Conservation (phyloP, 1,139 yeast genomes). For the Debaryomyces coudertii region DNA sequence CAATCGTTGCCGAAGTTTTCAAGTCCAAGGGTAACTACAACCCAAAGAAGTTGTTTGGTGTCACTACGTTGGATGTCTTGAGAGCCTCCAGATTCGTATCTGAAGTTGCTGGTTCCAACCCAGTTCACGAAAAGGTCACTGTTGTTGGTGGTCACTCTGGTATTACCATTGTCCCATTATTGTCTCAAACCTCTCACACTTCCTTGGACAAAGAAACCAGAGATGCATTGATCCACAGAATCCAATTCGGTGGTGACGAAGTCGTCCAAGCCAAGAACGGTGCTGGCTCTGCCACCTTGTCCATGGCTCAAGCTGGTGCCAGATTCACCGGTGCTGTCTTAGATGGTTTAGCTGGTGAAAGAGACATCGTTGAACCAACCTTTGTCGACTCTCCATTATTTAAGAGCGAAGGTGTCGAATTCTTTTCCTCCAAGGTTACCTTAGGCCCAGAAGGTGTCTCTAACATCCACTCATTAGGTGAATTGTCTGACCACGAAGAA, state of each 20-base stretch:
- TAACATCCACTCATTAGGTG: conserved; percentile 57
- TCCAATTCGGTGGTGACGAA: conserved; percentile 97
- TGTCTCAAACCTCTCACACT: conserved; percentile 64
- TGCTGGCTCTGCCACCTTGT: conserved; percentile 90
- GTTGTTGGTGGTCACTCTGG: conserved; percentile 98
- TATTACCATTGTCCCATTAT: conserved; percentile 87
- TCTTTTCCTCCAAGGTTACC: conserved; percentile 67
- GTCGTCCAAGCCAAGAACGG: conserved; percentile 96
- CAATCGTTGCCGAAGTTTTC: conserved; percentile 85
- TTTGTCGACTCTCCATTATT: conserved; percentile 54
- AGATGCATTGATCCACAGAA: conserved; percentile 78
- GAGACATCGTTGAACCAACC: conserved; percentile 52
- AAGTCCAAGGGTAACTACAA: conserved; percentile 75
- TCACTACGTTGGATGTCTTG: conserved; percentile 87
- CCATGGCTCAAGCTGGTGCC: conserved; percentile 97
- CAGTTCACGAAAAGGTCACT: conserved; percentile 66
- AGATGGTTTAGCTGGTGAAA: conserved; percentile 56
- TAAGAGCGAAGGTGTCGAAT: conserved; percentile 54
- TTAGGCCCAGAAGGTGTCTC: conserved; percentile 62
- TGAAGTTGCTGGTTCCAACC: conserved; percentile 57
- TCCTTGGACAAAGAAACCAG: conserved; percentile 54
- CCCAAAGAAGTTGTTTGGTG: conserved; percentile 85
- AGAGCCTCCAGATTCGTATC: conserved; percentile 85
- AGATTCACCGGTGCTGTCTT: conserved; percentile 68
- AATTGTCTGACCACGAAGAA: conserved; percentile 59